Conservation (phyloP, 768 basidiomycete species). For the Amanita pseudoporphyria region DNA sequence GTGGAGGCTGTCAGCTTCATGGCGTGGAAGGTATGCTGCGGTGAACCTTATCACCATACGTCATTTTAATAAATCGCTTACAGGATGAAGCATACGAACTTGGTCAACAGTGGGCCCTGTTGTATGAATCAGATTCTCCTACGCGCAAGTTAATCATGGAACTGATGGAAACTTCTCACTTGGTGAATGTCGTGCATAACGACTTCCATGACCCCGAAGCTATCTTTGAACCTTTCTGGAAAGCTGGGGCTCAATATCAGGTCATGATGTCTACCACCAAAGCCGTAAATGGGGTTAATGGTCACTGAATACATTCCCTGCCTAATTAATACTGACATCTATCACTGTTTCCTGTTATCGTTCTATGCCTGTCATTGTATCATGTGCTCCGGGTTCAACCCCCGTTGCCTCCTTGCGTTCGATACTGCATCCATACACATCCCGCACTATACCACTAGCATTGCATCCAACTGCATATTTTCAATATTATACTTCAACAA, state of each 20-base stretch:
- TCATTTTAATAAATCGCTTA: constrained; percentile 6
- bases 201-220: constrained; percentile 80
- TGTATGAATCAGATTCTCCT: constrained; percentile 72
- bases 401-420: constrained; percentile 39
- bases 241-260: constrained; percentile 57
- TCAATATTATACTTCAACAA: background rate
- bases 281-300: constrained; percentile 36
- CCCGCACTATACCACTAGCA: constrained; percentile 7
- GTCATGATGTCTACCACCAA: constrained; percentile 26
- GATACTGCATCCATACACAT: constrained; percentile 3
- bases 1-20: constrained; percentile 97
- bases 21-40: constrained; percentile 80
- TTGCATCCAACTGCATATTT: constrained; percentile 10
- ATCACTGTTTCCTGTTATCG: constrained; percentile 17
- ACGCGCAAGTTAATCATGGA: constrained; percentile 68
- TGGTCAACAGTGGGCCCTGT: constrained; percentile 81
- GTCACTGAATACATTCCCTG: constrained; percentile 19
- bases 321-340: constrained; percentile 5
- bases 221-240: constrained; percentile 83
- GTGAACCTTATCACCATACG: background rate
- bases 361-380: constrained; percentile 12
- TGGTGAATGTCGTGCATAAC: constrained; percentile 96
- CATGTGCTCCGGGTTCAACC: constrained; percentile 71
- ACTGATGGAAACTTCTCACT: constrained; percentile 72
- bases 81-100: constrained; percentile 94